A percentile compares a stretch with the other conserved stretches of the same genome.
Evolutionary conservation across 2,329 filamentous ascomycete genomes (phyloP).

Genomic region (Pleoardoris graminearum): DNA sequence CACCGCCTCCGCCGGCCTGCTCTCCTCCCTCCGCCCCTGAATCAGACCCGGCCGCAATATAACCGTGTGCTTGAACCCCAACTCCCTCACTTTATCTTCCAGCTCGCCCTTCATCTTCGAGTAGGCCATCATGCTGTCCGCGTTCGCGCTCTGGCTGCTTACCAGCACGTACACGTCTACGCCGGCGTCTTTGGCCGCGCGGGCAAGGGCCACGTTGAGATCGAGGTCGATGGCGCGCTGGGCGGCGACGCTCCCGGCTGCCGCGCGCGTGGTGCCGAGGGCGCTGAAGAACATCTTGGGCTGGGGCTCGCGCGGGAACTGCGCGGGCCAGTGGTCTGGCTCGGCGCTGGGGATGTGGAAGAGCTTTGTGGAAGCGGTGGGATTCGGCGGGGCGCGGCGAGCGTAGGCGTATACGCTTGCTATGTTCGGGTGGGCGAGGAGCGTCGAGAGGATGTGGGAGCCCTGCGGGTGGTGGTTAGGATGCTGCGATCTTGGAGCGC

Average conservation of each 20-base stretch:
- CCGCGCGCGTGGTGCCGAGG: constrained; percentile 76
- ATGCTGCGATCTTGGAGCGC: not conserved
- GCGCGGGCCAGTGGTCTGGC: constrained; percentile 65
- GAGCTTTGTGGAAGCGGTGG: constrained; percentile 61
- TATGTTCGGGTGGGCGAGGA: constrained; percentile 60
- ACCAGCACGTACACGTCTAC: constrained; percentile 78
- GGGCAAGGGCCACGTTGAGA: constrained; percentile 77
- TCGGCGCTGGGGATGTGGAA: constrained; percentile 69
- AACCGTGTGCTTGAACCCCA: constrained; percentile 77
- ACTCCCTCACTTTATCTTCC: constrained; percentile 72
- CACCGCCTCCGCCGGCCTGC: constrained; percentile 61
- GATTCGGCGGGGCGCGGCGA: constrained; percentile 62
- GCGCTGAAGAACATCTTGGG: constrained; percentile 73
- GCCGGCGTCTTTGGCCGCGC: constrained; percentile 72
- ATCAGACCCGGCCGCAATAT: constrained; percentile 76
- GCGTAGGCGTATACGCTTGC: constrained; percentile 65
- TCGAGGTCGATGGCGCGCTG: constrained; percentile 91
- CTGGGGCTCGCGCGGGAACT: constrained; percentile 60
- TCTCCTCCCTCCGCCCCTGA: constrained; percentile 68
- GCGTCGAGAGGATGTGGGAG: constrained; percentile 68
- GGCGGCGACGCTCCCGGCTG: constrained; percentile 73
- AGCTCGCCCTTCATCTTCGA: constrained; percentile 82
- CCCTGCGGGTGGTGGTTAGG: constrained; percentile 56
- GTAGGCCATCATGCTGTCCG: constrained; percentile 58
- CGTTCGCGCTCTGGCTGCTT: constrained; percentile 60